phyloP scores from a whole-genome alignment of 495 filamentous ascomycete genomes.

The Daldinia decipiens region DNA sequence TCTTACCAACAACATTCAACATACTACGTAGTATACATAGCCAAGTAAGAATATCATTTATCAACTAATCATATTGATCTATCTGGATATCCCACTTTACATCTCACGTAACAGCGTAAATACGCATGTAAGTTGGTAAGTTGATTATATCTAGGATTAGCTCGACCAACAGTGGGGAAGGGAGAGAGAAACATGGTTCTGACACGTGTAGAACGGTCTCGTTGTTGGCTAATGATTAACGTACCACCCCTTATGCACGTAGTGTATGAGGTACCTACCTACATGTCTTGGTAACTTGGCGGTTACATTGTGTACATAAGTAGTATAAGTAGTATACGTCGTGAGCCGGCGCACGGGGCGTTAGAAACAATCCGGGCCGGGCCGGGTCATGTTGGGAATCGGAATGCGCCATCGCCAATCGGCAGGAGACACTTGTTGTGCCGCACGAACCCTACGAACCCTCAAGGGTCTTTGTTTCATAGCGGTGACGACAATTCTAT shows the following conservation, averaged over 20 bases:
- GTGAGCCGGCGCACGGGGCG: background rate
- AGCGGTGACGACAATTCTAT: slow-evolving; percentile 7
- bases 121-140: too few relatives aligned
- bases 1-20: too few relatives aligned
- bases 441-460: background rate
- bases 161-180: background rate
- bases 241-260: slow-evolving; percentile 4
- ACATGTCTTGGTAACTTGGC: background rate
- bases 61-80: too few relatives aligned
- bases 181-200: background rate
- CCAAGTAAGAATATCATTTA: too few relatives aligned
- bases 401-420: slow-evolving; percentile 8
- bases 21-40: too few relatives aligned
- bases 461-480: slow-evolving; percentile 7
- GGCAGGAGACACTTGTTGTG: background rate
- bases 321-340: background rate
- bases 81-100: too few relatives aligned
- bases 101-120: too few relatives aligned
- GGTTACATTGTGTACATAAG: background rate
- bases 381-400: slow-evolving; percentile 24
- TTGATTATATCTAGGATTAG: too few relatives aligned
- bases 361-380: slow-evolving; percentile 29
- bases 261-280: background rate
- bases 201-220: background rate
- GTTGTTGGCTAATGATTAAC: slow-evolving; percentile 2